Evolutionary conservation across 345 rosid genomes (phyloP).

Genomic region (Aquilaria yunnanensis): DNA sequence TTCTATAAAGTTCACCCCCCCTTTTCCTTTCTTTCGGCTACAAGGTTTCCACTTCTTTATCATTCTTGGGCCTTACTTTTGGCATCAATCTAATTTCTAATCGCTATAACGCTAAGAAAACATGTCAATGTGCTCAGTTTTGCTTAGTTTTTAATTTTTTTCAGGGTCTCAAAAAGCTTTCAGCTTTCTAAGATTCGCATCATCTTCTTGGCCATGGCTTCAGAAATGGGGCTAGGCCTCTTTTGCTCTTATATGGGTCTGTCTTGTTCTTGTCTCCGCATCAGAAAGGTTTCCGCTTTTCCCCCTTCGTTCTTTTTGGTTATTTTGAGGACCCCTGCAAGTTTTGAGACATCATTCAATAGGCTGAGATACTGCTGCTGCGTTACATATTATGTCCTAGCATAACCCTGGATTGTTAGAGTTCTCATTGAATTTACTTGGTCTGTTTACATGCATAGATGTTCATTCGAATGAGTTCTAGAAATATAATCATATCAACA

Average conservation of each 20-base stretch:
- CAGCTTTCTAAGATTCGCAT: neutral
- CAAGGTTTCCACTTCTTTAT: neutral
- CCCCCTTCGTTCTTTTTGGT: neutral
- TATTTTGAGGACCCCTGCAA: neutral
- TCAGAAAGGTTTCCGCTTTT: conserved; percentile 4
- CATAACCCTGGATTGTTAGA: too few relatives aligned
- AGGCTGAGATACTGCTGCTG: neutral
- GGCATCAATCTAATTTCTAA: conserved; percentile 4
- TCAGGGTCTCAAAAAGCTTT: neutral
- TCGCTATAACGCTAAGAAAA: neutral
- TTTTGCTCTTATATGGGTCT: neutral
- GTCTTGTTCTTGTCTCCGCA: neutral
- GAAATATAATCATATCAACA: conserved; percentile 27
- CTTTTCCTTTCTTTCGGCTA: too few relatives aligned
- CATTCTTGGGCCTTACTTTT: conserved; percentile 10
- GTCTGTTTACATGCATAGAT: conserved; percentile 12
- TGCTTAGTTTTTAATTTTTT: neutral
- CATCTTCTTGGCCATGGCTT: neutral
- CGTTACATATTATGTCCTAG: neutral
- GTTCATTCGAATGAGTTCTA: conserved; percentile 10
- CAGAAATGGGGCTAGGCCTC: neutral
- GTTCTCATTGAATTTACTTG: neutral
- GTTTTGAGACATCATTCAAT: neutral
- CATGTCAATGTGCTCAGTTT: neutral
- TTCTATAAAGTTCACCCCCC: too few relatives aligned